Percentiles rank a stretch among this genome's conserved stretches.
phyloP scores from a whole-genome alignment of 805 yeast species.

The Metschnikowia rubicola region DNA sequence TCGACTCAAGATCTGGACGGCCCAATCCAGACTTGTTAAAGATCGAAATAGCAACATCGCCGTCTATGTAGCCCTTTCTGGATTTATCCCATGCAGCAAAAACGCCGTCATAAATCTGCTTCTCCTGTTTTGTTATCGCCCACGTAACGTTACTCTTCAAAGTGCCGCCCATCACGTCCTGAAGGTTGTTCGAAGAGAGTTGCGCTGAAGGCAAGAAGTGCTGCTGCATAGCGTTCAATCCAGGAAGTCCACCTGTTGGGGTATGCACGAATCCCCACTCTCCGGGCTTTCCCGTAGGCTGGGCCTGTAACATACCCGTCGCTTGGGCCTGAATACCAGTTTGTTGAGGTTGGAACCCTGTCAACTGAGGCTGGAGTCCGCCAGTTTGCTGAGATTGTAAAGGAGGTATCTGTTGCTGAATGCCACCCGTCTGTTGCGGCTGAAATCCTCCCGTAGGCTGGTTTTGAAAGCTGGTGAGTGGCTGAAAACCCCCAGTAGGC shows the following conservation, averaged over 20 bases:
- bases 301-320: slow-evolving; percentile 38
- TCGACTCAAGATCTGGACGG: slow-evolving; percentile 79
- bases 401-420: slow-evolving; percentile 10
- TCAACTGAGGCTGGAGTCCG: slow-evolving; percentile 19
- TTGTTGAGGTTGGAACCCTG: slow-evolving; percentile 39
- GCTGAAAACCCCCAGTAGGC: slow-evolving; percentile 20
- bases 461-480: slow-evolving; percentile 4
- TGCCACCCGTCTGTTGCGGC: slow-evolving; percentile 19
- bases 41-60: slow-evolving; percentile 77
- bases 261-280: slow-evolving; percentile 75
- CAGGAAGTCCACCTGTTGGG: slow-evolving; percentile 71
- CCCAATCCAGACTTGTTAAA: slow-evolving; percentile 89
- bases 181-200: slow-evolving; percentile 35
- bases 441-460: slow-evolving; percentile 21
- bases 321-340: slow-evolving; percentile 16
- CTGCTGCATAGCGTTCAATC: slow-evolving; percentile 60
- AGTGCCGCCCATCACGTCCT: slow-evolving; percentile 40
- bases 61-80: slow-evolving; percentile 67
- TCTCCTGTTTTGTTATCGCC: slow-evolving; percentile 87
- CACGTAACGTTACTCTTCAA: slow-evolving; percentile 58
- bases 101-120: slow-evolving; percentile 78
- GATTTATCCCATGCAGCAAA: slow-evolving; percentile 82
- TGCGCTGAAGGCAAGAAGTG: slow-evolving; percentile 60
- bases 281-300: slow-evolving; percentile 67
- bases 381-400: slow-evolving; percentile 8